These are phyloP conservation scores for Apium graveolens DNA, from an alignment of 129 eudicot species.

Conservation along the genomic window DNA sequence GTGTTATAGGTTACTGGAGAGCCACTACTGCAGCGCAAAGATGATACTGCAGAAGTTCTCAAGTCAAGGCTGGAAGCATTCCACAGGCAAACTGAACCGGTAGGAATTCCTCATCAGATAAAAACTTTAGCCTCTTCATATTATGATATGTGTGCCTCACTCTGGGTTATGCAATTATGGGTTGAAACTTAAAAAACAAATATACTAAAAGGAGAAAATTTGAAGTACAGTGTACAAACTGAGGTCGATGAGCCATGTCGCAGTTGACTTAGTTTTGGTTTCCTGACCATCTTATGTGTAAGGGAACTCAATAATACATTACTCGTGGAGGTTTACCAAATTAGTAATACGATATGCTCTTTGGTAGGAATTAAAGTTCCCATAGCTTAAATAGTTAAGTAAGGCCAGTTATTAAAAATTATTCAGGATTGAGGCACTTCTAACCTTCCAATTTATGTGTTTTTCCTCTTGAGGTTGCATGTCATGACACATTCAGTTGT, in stretches of 20 bases:
- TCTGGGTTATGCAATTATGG: neutral
- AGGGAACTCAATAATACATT: neutral
- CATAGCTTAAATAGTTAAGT: neutral
- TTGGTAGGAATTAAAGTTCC: neutral
- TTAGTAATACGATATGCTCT: neutral
- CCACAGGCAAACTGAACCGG: constrained; percentile 89
- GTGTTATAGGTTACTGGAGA: constrained; percentile 79
- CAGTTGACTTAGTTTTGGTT: neutral
- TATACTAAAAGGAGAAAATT: neutral
- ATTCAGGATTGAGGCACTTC: neutral
- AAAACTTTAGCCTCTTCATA: neutral
- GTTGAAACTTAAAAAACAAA: neutral
- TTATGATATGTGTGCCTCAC: neutral
- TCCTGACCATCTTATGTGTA: neutral
- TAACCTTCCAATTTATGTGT: neutral
- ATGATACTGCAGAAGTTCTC: constrained; percentile 91
- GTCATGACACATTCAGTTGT: neutral
- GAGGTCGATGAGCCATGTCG: neutral
- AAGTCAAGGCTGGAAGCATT: constrained; percentile 93
- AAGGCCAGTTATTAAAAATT: neutral
- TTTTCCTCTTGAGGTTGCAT: neutral
- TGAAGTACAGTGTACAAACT: neutral
- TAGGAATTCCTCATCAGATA: constrained; percentile 20
- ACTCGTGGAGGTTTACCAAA: neutral
- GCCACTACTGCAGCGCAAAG: constrained; percentile 92